Evolutionary conservation across 2,329 filamentous ascomycete genomes (phyloP).

Genomic region (Colletotrichum orbiculare): DNA sequence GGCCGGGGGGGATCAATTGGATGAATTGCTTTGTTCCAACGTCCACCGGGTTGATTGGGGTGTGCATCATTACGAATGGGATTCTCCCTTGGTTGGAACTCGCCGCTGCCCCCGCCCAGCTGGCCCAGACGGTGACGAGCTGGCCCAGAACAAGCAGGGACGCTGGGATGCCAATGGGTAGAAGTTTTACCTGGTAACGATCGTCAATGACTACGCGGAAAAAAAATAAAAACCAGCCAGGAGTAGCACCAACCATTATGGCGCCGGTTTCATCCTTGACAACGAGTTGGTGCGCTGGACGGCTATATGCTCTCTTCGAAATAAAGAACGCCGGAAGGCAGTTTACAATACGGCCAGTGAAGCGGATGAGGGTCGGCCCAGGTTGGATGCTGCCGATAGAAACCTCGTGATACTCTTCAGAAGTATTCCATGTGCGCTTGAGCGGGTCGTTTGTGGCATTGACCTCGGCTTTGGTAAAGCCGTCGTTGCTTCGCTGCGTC

Average conservation of each 20-base stretch:
- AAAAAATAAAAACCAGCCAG: background rate
- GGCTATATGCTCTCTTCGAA: slow-evolving; percentile 48
- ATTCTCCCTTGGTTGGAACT: slow-evolving; percentile 44
- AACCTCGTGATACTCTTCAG: slow-evolving; percentile 57
- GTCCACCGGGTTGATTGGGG: slow-evolving; percentile 68
- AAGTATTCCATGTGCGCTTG: slow-evolving; percentile 52
- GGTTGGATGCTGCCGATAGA: slow-evolving; percentile 59
- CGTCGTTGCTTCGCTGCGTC: slow-evolving; percentile 51
- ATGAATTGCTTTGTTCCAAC: slow-evolving; percentile 60
- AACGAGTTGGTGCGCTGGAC: slow-evolving; percentile 62
- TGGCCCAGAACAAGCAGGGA: slow-evolving; percentile 54
- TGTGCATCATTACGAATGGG: slow-evolving; percentile 59
- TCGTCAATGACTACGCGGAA: background rate
- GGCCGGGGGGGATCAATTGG: slow-evolving; percentile 60
- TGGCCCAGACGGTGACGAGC: slow-evolving; percentile 67
- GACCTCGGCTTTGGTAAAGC: slow-evolving; percentile 63
- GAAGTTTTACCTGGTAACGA: slow-evolving; percentile 56
- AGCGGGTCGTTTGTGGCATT: slow-evolving; percentile 51
- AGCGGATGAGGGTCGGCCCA: slow-evolving; percentile 61
- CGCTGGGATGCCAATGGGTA: slow-evolving; percentile 51
- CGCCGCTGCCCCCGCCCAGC: slow-evolving; percentile 62
- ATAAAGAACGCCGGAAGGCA: slow-evolving; percentile 56
- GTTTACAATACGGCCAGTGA: slow-evolving; percentile 68
- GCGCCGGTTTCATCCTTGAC: slow-evolving; percentile 67
- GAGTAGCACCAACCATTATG: slow-evolving; percentile 56